phyloP scores from a whole-genome alignment of 1,284 basidiomycete genomes.

The Austropuccinia psidii region DNA sequence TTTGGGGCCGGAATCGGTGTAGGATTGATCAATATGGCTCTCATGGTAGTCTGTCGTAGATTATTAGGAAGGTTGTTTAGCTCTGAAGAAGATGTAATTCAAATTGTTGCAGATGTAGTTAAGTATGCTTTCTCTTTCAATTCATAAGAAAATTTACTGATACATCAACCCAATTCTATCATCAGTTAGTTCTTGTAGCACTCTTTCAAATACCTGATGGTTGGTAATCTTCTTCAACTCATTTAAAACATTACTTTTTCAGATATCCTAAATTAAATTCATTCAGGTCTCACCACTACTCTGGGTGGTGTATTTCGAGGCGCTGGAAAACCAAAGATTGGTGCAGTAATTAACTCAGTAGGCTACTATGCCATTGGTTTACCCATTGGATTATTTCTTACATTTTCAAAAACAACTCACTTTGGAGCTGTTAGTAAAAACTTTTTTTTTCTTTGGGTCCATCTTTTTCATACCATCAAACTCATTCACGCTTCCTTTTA shows the following conservation, averaged over 20 bases:
- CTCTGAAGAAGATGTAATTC: constrained; percentile 6
- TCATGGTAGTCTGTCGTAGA: constrained; percentile 1
- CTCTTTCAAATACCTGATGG: constrained; percentile 22
- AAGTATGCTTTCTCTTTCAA: not conserved
- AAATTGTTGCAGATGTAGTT: constrained; percentile 12
- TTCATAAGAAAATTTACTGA: not conserved
- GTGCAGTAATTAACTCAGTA: constrained; percentile 3
- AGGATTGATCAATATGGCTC: not conserved
- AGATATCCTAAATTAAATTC: not conserved
- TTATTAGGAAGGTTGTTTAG: constrained; percentile 10
- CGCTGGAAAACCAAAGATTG: constrained; percentile 14
- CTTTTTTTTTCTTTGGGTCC: not conserved
- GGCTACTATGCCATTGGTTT: constrained; percentile 24
- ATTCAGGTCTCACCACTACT: not conserved
- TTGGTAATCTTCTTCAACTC: not conserved
- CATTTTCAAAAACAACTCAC: not conserved
- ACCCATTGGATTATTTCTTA: constrained; percentile 8
- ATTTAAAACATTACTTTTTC: not conserved
- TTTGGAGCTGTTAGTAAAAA: not conserved
- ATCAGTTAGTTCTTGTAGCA: constrained; percentile 1
- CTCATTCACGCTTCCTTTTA: not conserved
- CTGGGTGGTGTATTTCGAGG: constrained; percentile 9
- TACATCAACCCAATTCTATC: not conserved
- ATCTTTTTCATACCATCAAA: not conserved
- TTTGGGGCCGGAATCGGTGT: not conserved